These are phyloP conservation scores for Stagonosporopsis vannaccii DNA, from an alignment of 2,329 filamentous ascomycete genomes.

Conservation along the genomic window DNA sequence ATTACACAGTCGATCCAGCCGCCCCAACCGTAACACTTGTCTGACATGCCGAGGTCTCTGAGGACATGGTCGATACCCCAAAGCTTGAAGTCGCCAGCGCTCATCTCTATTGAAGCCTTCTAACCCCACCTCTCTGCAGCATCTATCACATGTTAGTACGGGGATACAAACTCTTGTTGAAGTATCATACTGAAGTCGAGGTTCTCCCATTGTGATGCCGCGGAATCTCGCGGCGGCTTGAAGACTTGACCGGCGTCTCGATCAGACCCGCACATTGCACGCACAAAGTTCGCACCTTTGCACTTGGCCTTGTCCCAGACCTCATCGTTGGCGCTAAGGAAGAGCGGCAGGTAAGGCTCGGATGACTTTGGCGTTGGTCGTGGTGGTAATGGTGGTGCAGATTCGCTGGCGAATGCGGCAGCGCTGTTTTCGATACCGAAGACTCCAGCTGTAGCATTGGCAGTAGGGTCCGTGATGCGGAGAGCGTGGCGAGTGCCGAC, in stretches of 20 bases:
- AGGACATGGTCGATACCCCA: slow-evolving; percentile 6
- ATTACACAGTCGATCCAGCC: background rate
- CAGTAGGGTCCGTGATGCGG: too few species aligned
- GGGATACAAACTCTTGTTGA: too few species aligned
- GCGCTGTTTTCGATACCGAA: background rate
- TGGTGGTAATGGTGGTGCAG: background rate
- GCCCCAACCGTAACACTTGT: background rate
- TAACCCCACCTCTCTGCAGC: slow-evolving; percentile 7
- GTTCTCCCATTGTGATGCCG: background rate
- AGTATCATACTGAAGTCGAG: background rate
- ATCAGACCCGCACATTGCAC: slow-evolving; percentile 3
- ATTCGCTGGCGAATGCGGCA: background rate
- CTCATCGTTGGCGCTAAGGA: slow-evolving; percentile 3
- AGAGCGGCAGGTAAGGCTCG: background rate
- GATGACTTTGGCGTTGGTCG: background rate
- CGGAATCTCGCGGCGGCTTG: background rate
- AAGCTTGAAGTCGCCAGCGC: background rate
- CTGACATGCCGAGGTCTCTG: background rate
- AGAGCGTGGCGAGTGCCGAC: background rate
- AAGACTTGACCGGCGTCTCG: slow-evolving; percentile 4
- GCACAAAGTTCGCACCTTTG: slow-evolving; percentile 4
- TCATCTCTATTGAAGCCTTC: background rate
- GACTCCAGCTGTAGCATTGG: background rate
- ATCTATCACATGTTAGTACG: background rate
- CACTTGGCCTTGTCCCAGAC: slow-evolving; percentile 6